Base-by-base conservation (phyloP, 148 eudicot species). In the Diospyros lotus region DNA sequence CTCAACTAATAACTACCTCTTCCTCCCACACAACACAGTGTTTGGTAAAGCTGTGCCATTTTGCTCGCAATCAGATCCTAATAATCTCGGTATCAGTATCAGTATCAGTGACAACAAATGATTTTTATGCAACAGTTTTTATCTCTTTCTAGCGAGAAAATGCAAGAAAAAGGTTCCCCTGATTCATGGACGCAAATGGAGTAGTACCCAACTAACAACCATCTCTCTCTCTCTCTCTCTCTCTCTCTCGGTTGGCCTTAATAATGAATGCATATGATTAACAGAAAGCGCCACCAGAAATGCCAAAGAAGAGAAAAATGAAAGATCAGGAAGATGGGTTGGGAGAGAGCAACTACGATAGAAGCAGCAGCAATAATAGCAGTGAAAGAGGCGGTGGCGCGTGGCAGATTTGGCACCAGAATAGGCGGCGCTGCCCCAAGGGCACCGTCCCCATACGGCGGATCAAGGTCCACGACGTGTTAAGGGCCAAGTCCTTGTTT, bases 391-490 rank as follows among this genome's bases (percentile, higher is more conserved):
- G 69, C 64, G 77, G 63, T 2, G 55, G 73, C 10, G 92, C 82
- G 76, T 86, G 86, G 90, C 99, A 95, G 84, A 77, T 81, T 83
- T 95, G 99, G 99, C 99, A 93, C 77, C 71, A 83, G 12, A 95
- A 89, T 52, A 91, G 91, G 48, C 80, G 83, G 75, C 66, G 81
- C 50, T 95, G 99, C 64, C 97, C 99, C 0, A 86, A 81, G 83
- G 96, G 97, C 13, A 95, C 91, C 9, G 89, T 95, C 42, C 98
- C 99, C 0, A 73, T 95, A 14, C 80, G 99, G n/a, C 87, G 98
- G 9, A 89, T 90, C 84, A 78, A 89, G 12, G 87, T 82, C 66
- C 68, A 86, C 18, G 99, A 95, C 79, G 97, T 95, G 12, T 73
- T 95, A 62, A 82, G 99, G 78, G 90, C 99, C n/a, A 90, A 93